A percentile compares a stretch with the other conserved stretches of the same genome.
Evolutionary conservation across 441 rosid genomes (phyloP).

Genomic region (Syzygium syzygioides): DNA sequence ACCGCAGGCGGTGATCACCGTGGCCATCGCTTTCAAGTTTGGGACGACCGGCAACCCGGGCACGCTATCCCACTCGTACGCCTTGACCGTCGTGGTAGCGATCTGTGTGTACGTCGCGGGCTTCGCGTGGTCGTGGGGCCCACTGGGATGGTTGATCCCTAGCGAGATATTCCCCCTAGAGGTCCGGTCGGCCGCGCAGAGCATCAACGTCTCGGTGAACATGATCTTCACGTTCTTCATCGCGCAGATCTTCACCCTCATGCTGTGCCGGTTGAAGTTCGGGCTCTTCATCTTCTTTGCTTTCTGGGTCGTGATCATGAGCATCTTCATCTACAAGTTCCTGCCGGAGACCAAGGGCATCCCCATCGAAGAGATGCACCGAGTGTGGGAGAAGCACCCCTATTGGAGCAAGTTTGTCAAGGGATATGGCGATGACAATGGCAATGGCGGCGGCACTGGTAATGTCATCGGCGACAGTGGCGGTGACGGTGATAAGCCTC

Average conservation of each 20-base stretch:
- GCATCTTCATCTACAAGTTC: slow-evolving; percentile 16
- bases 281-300: slow-evolving; percentile 33
- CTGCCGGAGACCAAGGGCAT: slow-evolving; percentile 45
- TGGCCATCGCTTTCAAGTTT: slow-evolving; percentile 18
- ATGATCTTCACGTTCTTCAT: slow-evolving; percentile 34
- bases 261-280: slow-evolving; percentile 37
- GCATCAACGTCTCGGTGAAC: slow-evolving; percentile 50
- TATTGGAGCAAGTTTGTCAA: slow-evolving; percentile 21
- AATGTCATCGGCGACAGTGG: not conserved
- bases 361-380: slow-evolving; percentile 36
- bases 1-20: slow-evolving; percentile 16
- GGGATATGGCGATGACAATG: not conserved
- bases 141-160: slow-evolving; percentile 62
- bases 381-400: slow-evolving; percentile 28
- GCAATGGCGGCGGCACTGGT: not conserved
- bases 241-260: slow-evolving; percentile 31
- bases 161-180: slow-evolving; percentile 71
- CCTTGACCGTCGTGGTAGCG: slow-evolving; percentile 11
- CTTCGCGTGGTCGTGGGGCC: slow-evolving; percentile 67
- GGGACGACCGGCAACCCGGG: slow-evolving; percentile 29
- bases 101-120: slow-evolving; percentile 31
- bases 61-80: not conserved
- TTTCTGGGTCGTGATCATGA: slow-evolving; percentile 26
- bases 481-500: not conserved
- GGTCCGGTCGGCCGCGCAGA: slow-evolving; percentile 62